These are phyloP conservation scores for Delitschia confertaspora DNA, from an alignment of 495 filamentous ascomycete species.

Conservation along the genomic window DNA sequence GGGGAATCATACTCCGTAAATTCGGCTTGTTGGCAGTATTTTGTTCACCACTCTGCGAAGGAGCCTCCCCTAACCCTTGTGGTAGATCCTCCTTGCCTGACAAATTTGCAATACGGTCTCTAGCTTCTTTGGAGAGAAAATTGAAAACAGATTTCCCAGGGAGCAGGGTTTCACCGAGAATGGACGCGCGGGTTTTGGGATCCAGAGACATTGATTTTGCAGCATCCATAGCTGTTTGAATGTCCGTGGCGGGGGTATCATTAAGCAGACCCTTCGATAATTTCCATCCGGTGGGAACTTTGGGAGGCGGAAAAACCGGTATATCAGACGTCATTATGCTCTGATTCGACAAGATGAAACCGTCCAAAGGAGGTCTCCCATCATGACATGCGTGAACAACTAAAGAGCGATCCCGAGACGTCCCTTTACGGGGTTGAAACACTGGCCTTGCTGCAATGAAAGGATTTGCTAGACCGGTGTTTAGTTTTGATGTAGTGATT, in stretches of 20 bases:
- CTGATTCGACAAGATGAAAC: slow-evolving; percentile 64
- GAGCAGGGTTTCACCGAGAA: slow-evolving; percentile 73
- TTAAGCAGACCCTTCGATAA: slow-evolving; percentile 47
- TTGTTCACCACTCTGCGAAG: slow-evolving; percentile 56
- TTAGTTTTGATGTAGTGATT: slow-evolving; percentile 34
- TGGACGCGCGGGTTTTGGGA: slow-evolving; percentile 66
- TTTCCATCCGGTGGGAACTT: slow-evolving; percentile 69
- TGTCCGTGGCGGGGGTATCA: slow-evolving; percentile 29
- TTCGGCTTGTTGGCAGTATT: slow-evolving; percentile 49
- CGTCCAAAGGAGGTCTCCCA: slow-evolving; percentile 73
- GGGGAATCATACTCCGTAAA: slow-evolving; percentile 59
- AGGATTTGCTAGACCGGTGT: slow-evolving; percentile 49
- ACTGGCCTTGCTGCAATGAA: slow-evolving; percentile 58
- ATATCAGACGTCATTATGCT: slow-evolving; percentile 43
- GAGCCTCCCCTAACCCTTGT: slow-evolving; percentile 61
- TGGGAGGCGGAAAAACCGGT: slow-evolving; percentile 63
- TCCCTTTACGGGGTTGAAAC: slow-evolving; percentile 68
- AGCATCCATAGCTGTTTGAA: slow-evolving; percentile 62
- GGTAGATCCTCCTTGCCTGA: slow-evolving; percentile 74
- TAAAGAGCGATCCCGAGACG: slow-evolving; percentile 45
- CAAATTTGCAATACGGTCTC: slow-evolving; percentile 64
- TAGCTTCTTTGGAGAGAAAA: slow-evolving; percentile 72
- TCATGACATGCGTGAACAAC: slow-evolving; percentile 77
- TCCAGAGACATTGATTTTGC: slow-evolving; percentile 69
- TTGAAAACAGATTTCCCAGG: slow-evolving; percentile 95